Percentiles rank a stretch among this genome's conserved stretches.
Conservation (phyloP, 2,329 filamentous ascomycete genomes). For the Penicillium sumatraense region DNA sequence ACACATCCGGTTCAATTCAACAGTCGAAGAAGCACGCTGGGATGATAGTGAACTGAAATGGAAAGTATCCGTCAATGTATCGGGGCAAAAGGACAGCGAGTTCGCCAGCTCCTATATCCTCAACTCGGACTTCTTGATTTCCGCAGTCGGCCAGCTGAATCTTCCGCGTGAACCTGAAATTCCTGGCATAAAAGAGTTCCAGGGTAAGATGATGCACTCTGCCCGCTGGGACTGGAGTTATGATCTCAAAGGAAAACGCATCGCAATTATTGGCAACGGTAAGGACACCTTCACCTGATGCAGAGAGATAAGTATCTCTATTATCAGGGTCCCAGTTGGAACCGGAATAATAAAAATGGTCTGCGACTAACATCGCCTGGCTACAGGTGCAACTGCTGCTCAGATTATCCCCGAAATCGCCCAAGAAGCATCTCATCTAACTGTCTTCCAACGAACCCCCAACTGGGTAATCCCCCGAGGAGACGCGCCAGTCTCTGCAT, state of each 20-base stretch:
- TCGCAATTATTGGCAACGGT: slow-evolving; percentile 66
- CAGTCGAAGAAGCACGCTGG: slow-evolving; percentile 59
- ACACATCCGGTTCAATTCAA: slow-evolving; percentile 63
- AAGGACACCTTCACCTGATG: too few relatives aligned
- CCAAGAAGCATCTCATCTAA: slow-evolving; percentile 54
- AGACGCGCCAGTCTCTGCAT: slow-evolving; percentile 52
- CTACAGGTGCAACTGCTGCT: slow-evolving; percentile 60
- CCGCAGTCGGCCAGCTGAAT: slow-evolving; percentile 64
- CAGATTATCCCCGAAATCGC: slow-evolving; percentile 64
- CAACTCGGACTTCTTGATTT: slow-evolving; percentile 60
- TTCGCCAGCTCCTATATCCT: slow-evolving; percentile 58
- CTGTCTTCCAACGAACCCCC: slow-evolving; percentile 62
- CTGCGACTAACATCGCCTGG: too few relatives aligned
- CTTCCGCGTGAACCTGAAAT: slow-evolving; percentile 57
- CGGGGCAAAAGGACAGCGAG: slow-evolving; percentile 60
- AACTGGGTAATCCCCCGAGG: slow-evolving; percentile 63
- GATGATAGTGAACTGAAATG: slow-evolving; percentile 58
- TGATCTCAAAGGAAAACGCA: slow-evolving; percentile 57
- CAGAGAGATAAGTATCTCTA: too few relatives aligned
- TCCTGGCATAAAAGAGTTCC: slow-evolving; percentile 52
- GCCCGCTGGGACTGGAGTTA: slow-evolving; percentile 66
- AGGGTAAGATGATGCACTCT: slow-evolving; percentile 61
- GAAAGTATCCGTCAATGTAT: slow-evolving; percentile 54
- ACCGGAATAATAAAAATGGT: too few relatives aligned
- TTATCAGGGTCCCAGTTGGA: too few relatives aligned